Percentiles rank a stretch among this genome's conserved stretches.
These are phyloP conservation scores for Adansonia gregorii DNA, from an alignment of 441 rosid genomes.

Conservation along the genomic window DNA sequence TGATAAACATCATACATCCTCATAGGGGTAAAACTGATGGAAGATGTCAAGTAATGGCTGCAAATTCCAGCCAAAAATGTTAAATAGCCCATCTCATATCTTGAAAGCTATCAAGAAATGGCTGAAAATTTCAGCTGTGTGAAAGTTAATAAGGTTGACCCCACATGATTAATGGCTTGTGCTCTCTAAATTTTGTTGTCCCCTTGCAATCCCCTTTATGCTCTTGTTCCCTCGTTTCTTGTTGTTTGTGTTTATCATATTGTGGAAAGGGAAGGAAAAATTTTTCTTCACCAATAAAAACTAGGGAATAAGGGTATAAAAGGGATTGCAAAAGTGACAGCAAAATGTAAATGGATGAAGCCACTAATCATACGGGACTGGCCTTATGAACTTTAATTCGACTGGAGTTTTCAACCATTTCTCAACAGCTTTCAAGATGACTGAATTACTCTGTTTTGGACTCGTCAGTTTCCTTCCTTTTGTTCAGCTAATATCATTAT, in stretches of 20 bases:
- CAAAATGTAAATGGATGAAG: not conserved
- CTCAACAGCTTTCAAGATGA: not conserved
- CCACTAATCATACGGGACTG: not conserved
- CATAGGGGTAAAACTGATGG: not conserved
- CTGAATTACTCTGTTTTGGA: not conserved
- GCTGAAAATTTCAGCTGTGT: not conserved
- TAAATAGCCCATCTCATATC: not conserved
- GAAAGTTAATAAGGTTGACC: not conserved
- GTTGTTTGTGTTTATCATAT: not conserved
- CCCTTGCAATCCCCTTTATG: not conserved
- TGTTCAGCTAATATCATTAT: not conserved
- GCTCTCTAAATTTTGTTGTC: not conserved
- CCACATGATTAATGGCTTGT: not conserved
- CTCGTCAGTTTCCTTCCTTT: not conserved
- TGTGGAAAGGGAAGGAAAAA: slow-evolving; percentile 2
- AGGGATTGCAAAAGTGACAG: not conserved
- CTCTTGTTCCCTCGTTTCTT: not conserved
- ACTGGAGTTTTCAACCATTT: slow-evolving; percentile 7
- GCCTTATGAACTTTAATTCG: not conserved
- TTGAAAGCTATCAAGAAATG: not conserved
- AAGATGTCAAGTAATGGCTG: not conserved
- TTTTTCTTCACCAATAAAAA: not conserved
- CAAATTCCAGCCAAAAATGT: not conserved
- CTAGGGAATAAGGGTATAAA: not conserved
- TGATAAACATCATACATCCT: not conserved